Percentiles rank a stretch among this genome's conserved stretches.
Evolutionary conservation across 306 rosid genomes (phyloP).

Genomic region (Cercis canadensis): DNA sequence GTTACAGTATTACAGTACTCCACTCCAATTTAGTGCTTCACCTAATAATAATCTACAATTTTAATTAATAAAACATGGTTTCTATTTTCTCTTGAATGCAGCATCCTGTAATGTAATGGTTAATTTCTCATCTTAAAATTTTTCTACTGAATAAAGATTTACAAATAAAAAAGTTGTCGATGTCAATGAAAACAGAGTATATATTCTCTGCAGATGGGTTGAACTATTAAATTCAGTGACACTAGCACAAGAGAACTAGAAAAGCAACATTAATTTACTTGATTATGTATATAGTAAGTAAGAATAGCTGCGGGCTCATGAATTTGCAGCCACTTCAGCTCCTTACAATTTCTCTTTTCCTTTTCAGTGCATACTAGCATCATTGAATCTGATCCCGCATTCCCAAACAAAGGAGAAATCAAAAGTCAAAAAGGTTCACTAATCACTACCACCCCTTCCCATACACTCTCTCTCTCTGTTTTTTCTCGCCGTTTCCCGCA

Average conservation of each 20-base stretch:
- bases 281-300: not conserved
- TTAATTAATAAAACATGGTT: too few species aligned
- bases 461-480: conserved; percentile 17
- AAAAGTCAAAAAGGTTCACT: conserved; percentile 38
- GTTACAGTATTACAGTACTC: too few species aligned
- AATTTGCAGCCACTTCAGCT: conserved; percentile 74
- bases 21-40: too few species aligned
- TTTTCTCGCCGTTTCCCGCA: conserved; percentile 18
- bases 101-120: too few species aligned
- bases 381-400: not conserved
- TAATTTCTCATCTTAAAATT: too few species aligned
- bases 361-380: too few species aligned
- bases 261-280: not conserved
- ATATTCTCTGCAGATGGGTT: too few species aligned
- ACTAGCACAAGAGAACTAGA: not conserved
- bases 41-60: too few species aligned
- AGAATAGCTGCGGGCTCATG: conserved; percentile 73
- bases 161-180: too few species aligned
- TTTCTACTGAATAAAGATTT: too few species aligned
- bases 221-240: not conserved
- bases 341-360: conserved; percentile 30
- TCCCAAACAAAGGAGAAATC: not conserved
- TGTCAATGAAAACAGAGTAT: too few species aligned
- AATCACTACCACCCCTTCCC: conserved; percentile 28
- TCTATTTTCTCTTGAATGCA: too few species aligned